These are phyloP conservation scores for Dendrobium chrysotoxum DNA, from an alignment of 106 monocot species.

Conservation along the genomic window DNA sequence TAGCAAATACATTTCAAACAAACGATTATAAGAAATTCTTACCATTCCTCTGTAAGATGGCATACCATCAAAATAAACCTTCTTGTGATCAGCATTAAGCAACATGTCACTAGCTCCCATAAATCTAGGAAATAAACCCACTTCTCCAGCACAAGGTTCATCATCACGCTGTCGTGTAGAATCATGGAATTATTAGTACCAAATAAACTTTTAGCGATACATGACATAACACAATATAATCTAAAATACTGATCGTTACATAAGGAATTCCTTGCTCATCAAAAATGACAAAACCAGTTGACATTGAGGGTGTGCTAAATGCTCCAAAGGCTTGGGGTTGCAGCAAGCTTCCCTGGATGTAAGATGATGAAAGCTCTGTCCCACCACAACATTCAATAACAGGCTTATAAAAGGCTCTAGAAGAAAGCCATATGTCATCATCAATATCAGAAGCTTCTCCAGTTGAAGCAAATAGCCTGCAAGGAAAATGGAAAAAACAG, in stretches of 20 bases:
- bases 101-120: conserved; percentile 70
- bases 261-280: conserved; percentile 66
- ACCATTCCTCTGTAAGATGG: conserved; percentile 78
- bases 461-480: conserved; percentile 58
- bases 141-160: conserved; percentile 87
- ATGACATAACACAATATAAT: background rate
- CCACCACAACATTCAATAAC: conserved; percentile 92
- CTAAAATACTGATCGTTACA: conserved; percentile 32
- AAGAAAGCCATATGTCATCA: conserved; percentile 93
- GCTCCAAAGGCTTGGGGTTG: conserved; percentile 88
- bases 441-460: conserved; percentile 85
- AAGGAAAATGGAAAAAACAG: conserved; percentile 6
- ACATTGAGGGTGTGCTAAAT: conserved; percentile 75
- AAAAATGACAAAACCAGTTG: conserved; percentile 73
- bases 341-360: conserved; percentile 59
- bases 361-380: conserved; percentile 82
- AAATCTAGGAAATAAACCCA: conserved; percentile 69
- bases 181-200: background rate
- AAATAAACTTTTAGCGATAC: background rate
- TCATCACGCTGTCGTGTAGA: conserved; percentile 54
- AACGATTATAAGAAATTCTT: conserved; percentile 1
- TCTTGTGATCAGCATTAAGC: conserved; percentile 80
- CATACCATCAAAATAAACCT: conserved; percentile 91
- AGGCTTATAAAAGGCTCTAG: conserved; percentile 58
- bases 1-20: background rate